A percentile compares a stretch with the other conserved stretches of the same genome.
Evolutionary conservation across 202 grass and related monocot genomes (phyloP).

Genomic region (Brachypodium distachyon): DNA sequence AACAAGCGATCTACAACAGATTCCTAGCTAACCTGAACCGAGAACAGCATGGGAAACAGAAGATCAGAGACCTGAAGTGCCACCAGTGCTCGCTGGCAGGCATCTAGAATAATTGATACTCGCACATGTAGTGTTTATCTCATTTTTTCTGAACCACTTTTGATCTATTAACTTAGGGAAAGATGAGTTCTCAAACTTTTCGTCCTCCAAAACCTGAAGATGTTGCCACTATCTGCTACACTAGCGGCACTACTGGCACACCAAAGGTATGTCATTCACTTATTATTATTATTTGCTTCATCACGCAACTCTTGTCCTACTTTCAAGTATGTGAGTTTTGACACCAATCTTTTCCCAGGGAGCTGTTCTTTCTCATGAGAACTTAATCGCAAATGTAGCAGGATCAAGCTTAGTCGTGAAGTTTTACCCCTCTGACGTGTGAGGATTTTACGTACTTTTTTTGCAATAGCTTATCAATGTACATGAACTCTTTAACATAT

Average conservation of each 20-base stretch:
- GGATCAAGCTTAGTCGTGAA: conserved; percentile 45
- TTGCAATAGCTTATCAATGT: conserved; percentile 9
- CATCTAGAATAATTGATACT: neutral
- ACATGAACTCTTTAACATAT: neutral
- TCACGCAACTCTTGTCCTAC: neutral
- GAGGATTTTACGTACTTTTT: conserved; percentile 31
- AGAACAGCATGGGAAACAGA: no score
- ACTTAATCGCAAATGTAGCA: conserved; percentile 85
- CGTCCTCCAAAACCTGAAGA: conserved; percentile 75
- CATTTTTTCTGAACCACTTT: neutral
- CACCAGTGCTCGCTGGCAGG: no score
- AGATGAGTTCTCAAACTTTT: conserved; percentile 53
- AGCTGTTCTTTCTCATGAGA: conserved; percentile 82
- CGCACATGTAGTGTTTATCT: neutral
- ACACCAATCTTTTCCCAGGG: conserved; percentile 52
- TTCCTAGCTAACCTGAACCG: no score
- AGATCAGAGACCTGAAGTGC: no score
- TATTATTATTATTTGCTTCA: conserved; percentile 21
- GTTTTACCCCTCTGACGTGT: conserved; percentile 92
- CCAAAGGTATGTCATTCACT: conserved; percentile 58
- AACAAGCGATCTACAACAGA: no score
- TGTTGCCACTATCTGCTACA: conserved; percentile 94
- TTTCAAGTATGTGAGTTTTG: conserved; percentile 8
- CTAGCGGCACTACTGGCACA: conserved; percentile 90
- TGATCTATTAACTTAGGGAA: conserved; percentile 48